Percentiles rank a stretch among this genome's conserved stretches.
These are phyloP conservation scores for Pseudozyma sp. DNA, from an alignment of 1,284 basidiomycete genomes.

Conservation along the genomic window DNA sequence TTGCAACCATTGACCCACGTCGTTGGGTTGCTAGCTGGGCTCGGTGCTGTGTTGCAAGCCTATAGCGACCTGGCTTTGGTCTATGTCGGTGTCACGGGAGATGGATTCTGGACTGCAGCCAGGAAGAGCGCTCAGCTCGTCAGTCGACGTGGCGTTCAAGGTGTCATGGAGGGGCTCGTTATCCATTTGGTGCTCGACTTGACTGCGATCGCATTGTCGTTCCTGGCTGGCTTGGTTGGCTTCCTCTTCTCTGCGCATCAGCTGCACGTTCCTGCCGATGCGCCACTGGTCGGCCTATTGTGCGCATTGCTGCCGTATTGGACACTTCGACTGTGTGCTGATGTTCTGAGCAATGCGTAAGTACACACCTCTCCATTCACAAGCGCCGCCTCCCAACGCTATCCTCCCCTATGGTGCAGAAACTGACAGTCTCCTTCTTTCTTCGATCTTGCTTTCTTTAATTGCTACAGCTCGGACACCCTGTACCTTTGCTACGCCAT, in stretches of 20 bases:
- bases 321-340: constrained; percentile 83
- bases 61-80: constrained; percentile 82
- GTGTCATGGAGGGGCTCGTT: constrained; percentile 72
- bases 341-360: constrained; percentile 82
- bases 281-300: constrained; percentile 80
- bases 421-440: too few relatives aligned
- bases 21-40: constrained; percentile 78
- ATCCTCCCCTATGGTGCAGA: too few relatives aligned
- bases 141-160: constrained; percentile 70
- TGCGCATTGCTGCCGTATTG: constrained; percentile 83
- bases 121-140: constrained; percentile 76
- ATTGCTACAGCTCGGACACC: constrained; percentile 74
- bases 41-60: constrained; percentile 68
- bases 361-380: constrained; percentile 47
- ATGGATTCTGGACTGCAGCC: constrained; percentile 82
- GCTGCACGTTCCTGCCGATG: constrained; percentile 79
- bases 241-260: constrained; percentile 90
- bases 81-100: constrained; percentile 86
- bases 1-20: constrained; percentile 70
- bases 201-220: constrained; percentile 79
- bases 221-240: constrained; percentile 83
- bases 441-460: not conserved
- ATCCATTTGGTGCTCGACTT: constrained; percentile 76
- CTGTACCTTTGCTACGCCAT: constrained; percentile 90
- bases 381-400: too few relatives aligned